Evolutionary conservation across 2,329 filamentous ascomycete genomes (phyloP).

Genomic region (Lachnellula cervina): DNA sequence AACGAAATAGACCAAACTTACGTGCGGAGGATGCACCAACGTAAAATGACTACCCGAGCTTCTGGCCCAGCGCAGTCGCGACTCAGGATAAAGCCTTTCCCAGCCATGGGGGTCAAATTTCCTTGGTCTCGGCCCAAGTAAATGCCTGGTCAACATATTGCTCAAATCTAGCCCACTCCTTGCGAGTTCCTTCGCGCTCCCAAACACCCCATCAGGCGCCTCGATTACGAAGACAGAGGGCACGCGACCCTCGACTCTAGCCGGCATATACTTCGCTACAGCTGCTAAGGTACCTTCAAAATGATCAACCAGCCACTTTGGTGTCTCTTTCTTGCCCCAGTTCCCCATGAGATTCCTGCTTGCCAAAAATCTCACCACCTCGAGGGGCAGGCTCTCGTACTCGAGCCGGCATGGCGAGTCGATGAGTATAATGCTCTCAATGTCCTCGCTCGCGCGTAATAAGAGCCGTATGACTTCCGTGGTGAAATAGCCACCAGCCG

Average conservation of each 20-base stretch:
- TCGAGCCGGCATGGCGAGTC: neutral
- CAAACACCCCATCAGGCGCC: neutral
- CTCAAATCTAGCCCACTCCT: neutral
- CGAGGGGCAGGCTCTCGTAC: neutral
- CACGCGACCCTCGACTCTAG: neutral
- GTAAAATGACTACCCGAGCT: too few relatives aligned
- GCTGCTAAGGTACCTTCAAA: neutral
- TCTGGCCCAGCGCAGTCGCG: too few relatives aligned
- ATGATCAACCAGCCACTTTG: neutral
- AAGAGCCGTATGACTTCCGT: conserved; percentile 28
- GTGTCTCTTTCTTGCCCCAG: neutral
- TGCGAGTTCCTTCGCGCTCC: neutral
- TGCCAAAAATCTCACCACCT: neutral
- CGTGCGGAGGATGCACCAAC: too few relatives aligned
- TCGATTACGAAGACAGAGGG: neutral
- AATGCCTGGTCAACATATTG: neutral
- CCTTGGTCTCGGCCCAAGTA: neutral
- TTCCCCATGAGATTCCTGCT: neutral
- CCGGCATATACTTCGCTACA: neutral
- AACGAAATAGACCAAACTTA: too few relatives aligned
- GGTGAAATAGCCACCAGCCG: conserved; percentile 33
- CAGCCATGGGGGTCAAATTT: neutral
- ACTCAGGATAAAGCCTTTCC: neutral
- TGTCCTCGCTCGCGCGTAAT: neutral
- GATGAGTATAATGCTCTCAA: neutral